These are phyloP conservation scores for Alternaria consortialis DNA, from an alignment of 2,329 filamentous ascomycete species.

Conservation along the genomic window DNA sequence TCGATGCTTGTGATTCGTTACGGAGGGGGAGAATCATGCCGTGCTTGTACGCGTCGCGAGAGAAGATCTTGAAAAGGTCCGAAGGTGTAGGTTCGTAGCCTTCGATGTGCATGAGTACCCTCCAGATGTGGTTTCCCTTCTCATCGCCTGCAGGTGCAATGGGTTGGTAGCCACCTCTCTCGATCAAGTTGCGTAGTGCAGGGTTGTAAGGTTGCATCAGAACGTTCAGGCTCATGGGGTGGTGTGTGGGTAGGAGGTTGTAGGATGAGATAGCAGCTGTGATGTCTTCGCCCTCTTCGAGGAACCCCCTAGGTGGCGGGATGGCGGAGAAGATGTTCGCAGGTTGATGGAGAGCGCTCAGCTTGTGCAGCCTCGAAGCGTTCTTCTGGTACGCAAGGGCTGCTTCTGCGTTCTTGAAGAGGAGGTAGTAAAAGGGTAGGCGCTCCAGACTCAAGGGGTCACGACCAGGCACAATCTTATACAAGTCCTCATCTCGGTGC, in stretches of 20 bases:
- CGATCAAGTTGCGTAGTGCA: conserved; percentile 46
- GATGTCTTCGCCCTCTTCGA: conserved; percentile 59
- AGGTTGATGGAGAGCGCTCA: conserved; percentile 57
- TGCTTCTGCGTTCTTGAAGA: conserved; percentile 69
- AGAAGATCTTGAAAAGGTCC: conserved; percentile 42
- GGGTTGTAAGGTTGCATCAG: conserved; percentile 54
- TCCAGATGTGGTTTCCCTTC: conserved; percentile 33
- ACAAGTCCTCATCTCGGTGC: conserved; percentile 66
- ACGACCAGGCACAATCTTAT: conserved; percentile 71
- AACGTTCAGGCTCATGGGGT: conserved; percentile 35
- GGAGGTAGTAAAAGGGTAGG: conserved; percentile 71
- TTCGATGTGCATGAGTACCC: conserved; percentile 48
- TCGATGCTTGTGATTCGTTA: conserved; percentile 29
- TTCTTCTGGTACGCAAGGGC: conserved; percentile 70
- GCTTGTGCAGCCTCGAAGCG: conserved; percentile 60
- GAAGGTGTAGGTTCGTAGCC: conserved; percentile 43
- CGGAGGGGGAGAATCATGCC: conserved; percentile 43
- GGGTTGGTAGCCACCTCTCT: conserved; percentile 45
- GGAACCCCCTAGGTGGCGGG: conserved; percentile 54
- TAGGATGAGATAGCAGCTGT: conserved; percentile 56
- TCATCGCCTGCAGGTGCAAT: conserved; percentile 33
- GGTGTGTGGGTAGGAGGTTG: conserved; percentile 53
- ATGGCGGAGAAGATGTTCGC: conserved; percentile 54
- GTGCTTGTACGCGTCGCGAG: conserved; percentile 41
- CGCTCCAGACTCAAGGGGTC: conserved; percentile 70